phyloP scores from a whole-genome alignment of 1,284 basidiomycete species.

The Ceratobasidium sp. region DNA sequence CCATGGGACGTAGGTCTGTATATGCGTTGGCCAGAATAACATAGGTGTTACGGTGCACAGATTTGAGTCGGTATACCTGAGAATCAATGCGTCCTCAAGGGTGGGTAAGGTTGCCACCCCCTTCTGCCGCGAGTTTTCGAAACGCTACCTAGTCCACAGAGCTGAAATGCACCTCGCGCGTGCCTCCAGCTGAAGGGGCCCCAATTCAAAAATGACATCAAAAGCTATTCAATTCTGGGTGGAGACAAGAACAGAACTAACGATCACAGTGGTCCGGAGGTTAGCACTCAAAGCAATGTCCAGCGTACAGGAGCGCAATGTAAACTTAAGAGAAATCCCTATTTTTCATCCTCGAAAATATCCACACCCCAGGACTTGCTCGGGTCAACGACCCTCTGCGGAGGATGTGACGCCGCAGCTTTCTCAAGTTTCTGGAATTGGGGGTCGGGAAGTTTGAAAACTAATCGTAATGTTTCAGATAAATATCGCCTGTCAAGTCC shows the following conservation, averaged over 20 bases:
- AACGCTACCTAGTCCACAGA: no score
- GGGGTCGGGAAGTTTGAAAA: slow-evolving; percentile 64
- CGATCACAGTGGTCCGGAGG: not conserved
- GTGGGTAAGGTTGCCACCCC: no score
- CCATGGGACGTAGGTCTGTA: no score
- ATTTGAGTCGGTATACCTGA: no score
- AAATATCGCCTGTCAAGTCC: not conserved
- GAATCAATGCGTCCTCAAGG: no score
- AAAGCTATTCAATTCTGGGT: not conserved
- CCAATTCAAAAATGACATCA: no score
- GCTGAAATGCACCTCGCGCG: no score
- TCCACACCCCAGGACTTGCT: slow-evolving; percentile 70
- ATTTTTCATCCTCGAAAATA: slow-evolving; percentile 63
- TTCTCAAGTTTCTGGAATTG: slow-evolving; percentile 69
- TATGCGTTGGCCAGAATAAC: no score
- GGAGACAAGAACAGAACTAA: not conserved
- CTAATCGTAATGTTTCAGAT: slow-evolving; percentile 53
- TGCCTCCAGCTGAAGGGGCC: no score
- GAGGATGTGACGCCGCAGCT: slow-evolving; percentile 66
- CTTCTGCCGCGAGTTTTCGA: no score
- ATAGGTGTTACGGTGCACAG: no score
- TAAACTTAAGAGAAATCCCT: not conserved
- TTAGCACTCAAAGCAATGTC: not conserved
- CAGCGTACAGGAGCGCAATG: not conserved
- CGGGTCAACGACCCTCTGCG: slow-evolving; percentile 69